phyloP scores from a whole-genome alignment of 352 stramenopile species.

The Phytophthora nicotianae region DNA sequence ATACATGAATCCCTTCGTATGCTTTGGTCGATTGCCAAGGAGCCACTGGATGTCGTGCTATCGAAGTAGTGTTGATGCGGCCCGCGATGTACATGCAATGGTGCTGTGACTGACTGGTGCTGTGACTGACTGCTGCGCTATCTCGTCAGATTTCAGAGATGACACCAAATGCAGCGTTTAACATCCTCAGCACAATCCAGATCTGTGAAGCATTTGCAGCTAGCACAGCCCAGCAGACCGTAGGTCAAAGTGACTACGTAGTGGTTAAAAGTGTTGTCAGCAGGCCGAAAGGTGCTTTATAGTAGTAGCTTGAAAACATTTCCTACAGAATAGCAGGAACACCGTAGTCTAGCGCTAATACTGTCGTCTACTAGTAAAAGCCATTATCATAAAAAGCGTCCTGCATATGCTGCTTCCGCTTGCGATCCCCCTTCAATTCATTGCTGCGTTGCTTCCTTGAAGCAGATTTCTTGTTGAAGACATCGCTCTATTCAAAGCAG shows the following conservation, averaged over 20 bases:
- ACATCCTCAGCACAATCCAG: no score
- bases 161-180: no score
- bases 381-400: constrained; percentile 72
- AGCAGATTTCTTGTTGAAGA: constrained; percentile 85
- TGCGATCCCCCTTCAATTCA: constrained; percentile 76
- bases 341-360: constrained; percentile 2
- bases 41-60: no score
- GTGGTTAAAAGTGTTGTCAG: not conserved
- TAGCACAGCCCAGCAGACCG: not conserved
- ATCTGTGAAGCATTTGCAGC: no score
- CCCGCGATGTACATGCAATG: no score
- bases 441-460: constrained; percentile 83
- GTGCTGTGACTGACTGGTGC: no score
- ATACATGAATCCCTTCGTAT: constrained; percentile 39
- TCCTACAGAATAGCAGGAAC: not conserved
- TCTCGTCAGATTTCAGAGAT: no score
- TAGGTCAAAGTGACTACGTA: not conserved
- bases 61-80: no score
- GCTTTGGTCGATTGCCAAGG: constrained; percentile 3
- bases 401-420: constrained; percentile 80
- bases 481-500: constrained; percentile 52
- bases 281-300: constrained; percentile 1
- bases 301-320: not conserved
- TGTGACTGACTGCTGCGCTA: no score
- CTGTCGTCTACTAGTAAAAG: constrained; percentile 22